Percentiles rank a stretch among this genome's conserved stretches.
Conservation (phyloP, 306 rosid genomes). For the Pueraria montana region DNA sequence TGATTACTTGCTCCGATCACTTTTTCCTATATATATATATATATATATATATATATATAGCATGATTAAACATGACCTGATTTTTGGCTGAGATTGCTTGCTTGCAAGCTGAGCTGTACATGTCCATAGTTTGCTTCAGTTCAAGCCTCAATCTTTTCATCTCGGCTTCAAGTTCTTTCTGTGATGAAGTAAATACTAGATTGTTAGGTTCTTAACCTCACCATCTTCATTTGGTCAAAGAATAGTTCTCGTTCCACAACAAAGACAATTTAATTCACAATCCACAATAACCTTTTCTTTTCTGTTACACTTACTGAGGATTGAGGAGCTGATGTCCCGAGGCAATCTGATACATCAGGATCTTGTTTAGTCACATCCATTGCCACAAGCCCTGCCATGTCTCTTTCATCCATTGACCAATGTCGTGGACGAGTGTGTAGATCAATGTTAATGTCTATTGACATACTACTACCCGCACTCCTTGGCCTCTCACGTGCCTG, state of each 20-base stretch:
- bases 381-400: constrained; percentile 45
- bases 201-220: constrained; percentile 35
- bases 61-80: constrained; percentile 59
- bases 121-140: constrained; percentile 94
- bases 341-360: constrained; percentile 51
- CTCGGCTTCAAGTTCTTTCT: constrained; percentile 86
- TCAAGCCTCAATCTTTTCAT: constrained; percentile 91
- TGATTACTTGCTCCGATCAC: background rate
- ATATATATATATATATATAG: constrained; percentile 1
- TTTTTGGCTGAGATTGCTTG: constrained; percentile 97
- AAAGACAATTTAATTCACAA: constrained; percentile 21
- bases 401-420: constrained; percentile 64
- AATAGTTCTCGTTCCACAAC: background rate
- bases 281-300: background rate
- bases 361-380: constrained; percentile 54
- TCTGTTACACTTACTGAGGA: constrained; percentile 63
- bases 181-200: constrained; percentile 45
- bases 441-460: constrained; percentile 58
- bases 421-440: constrained; percentile 37
- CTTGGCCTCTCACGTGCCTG: constrained; percentile 58
- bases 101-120: constrained; percentile 98
- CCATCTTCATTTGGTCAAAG: background rate
- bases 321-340: constrained; percentile 40
- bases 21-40: background rate
- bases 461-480: constrained; percentile 53